Conservation (phyloP, 345 rosid species). For the Corymbia maculata region DNA sequence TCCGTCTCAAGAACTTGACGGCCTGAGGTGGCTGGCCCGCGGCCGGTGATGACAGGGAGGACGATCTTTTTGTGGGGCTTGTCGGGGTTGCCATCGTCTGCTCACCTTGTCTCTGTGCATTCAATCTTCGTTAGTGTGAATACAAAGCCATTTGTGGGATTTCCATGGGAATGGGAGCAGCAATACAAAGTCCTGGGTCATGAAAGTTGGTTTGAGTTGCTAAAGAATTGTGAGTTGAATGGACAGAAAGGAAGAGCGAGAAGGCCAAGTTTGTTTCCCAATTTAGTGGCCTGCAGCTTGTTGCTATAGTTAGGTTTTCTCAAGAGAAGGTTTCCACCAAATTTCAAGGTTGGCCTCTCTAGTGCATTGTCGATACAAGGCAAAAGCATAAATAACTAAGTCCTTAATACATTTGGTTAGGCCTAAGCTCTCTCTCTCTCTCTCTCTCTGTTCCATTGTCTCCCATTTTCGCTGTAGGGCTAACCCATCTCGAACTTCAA, state of each 20-base stretch:
- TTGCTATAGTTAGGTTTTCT: slow-evolving; percentile 8
- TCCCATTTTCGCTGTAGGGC: too few species aligned
- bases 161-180: not conserved
- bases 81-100: slow-evolving; percentile 20
- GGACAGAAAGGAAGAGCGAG: not conserved
- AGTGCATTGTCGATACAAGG: too few species aligned
- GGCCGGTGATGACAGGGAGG: slow-evolving; percentile 28
- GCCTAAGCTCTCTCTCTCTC: too few species aligned
- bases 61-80: slow-evolving; percentile 20
- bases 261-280: not conserved
- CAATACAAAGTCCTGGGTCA: not conserved
- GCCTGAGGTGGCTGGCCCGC: slow-evolving; percentile 33
- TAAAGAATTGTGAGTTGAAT: not conserved
- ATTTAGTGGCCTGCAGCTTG: slow-evolving; percentile 5
- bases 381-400: too few species aligned
- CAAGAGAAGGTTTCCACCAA: slow-evolving; percentile 15
- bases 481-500: not conserved
- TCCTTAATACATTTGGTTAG: too few species aligned
- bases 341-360: slow-evolving; percentile 26
- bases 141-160: not conserved
- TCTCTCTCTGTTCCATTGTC: too few species aligned
- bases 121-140: not conserved
- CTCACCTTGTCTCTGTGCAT: not conserved
- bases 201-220: not conserved
- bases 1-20: slow-evolving; percentile 53